Base-by-base conservation (phyloP, 345 rosid genomes). In the Turnera subulata region DNA sequence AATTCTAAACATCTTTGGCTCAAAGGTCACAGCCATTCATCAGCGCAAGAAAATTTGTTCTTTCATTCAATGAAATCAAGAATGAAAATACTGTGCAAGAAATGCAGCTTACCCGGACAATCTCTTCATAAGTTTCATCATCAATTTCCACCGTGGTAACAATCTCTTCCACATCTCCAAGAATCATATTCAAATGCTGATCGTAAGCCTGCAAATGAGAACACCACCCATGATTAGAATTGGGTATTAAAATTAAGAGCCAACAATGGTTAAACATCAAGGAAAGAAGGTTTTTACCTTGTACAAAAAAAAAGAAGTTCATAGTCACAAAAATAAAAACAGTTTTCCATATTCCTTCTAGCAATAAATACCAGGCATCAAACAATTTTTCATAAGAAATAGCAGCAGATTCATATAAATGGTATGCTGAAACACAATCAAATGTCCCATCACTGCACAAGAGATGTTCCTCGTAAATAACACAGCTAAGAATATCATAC, bases 111-210 rank as follows among this genome's bases (percentile, higher is more conserved):
- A 90, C 99, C 89, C 99, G 79, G 50, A 90, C 97, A 68, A 94
- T 94, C 82, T 90, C 99, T 73, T 94, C 99, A 53, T 94, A 94
- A 6, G 99, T 94, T 70, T 90, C 96, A 47, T 94, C 99, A 51
- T 94, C 99, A 29, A 94, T 94, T 74, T 94, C 99, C n/a, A 94
- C 84, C 0, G 99, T 85, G 6, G 97, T 94, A 52, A 94, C 87
- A 46, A 83, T 74, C 74, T 94, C 99, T 78, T 94, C 99, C 55
- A 94, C 99, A 65, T 94, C 97, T 55, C 97, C 99, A 22, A 94
- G 96, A 68, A 94, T 90, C 99, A 94, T 94, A 70, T 94, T 94
- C 62, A 94, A 75, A 78, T 94, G 99, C 80, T 94, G 97, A 83
- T 94, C 99, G 73, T 90, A 94, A 42, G 99, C 99, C 97, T 94